Conservation (phyloP, 371 early-diverging fungal species). For the Blakeslea trispora region DNA sequence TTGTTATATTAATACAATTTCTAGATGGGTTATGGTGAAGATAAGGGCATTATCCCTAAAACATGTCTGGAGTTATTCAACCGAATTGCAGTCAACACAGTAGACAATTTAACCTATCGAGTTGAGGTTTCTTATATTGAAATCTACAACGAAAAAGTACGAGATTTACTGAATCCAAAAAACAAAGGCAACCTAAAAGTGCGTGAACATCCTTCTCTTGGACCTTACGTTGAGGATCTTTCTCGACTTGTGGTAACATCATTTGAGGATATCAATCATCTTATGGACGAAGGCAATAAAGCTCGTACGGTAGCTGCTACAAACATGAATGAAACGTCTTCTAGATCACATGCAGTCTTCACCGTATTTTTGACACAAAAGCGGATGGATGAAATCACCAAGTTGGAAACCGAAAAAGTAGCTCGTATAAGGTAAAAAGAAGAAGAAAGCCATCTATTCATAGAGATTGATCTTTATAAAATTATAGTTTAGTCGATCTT, state of each 20-base stretch:
- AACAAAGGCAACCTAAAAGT: conserved; percentile 81
- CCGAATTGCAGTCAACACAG: conserved; percentile 52
- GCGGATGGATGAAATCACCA: conserved; percentile 57
- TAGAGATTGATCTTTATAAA: too few species aligned
- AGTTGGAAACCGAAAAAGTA: conserved; percentile 73
- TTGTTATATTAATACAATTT: too few species aligned
- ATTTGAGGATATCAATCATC: conserved; percentile 72
- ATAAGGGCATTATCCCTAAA: conserved; percentile 83
- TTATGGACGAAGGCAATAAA: conserved; percentile 91
- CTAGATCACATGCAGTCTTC: conserved; percentile 95
- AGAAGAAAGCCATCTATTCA: too few species aligned
- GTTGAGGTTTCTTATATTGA: conserved; percentile 89
- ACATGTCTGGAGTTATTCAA: conserved; percentile 79
- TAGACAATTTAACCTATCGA: conserved; percentile 57
- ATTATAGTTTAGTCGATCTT: conserved; percentile 73
- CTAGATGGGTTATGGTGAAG: conserved; percentile 70
- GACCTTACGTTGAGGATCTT: conserved; percentile 92
- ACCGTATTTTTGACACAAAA: conserved; percentile 81
- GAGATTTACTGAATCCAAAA: conserved; percentile 87
- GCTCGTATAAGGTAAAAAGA: conserved; percentile 72
- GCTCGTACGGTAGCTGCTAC: conserved; percentile 92
- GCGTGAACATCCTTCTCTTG: conserved; percentile 87
- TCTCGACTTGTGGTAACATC: conserved; percentile 82
- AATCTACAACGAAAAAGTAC: conserved; percentile 87
- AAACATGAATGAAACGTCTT: conserved; percentile 94